Percentiles rank a stretch among this genome's conserved stretches.
Evolutionary conservation across 2,329 filamentous ascomycete species (phyloP).

Genomic region (Penicillium sp.): DNA sequence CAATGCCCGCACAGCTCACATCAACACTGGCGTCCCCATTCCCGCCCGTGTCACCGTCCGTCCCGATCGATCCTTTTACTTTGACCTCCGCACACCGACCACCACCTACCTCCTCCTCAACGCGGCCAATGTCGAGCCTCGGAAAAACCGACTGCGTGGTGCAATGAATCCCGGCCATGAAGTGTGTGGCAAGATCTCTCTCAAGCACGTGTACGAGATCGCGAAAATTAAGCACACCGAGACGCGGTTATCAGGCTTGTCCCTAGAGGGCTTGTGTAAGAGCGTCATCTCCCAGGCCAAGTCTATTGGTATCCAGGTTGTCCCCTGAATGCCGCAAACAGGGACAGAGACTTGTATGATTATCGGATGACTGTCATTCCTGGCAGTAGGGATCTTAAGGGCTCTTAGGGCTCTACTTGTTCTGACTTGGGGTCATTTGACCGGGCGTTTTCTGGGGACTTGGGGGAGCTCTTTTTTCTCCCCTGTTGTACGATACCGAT

Average conservation of each 20-base stretch:
- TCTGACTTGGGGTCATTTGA: slow-evolving; percentile 7
- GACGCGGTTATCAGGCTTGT: slow-evolving; percentile 66
- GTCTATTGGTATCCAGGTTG: slow-evolving; percentile 69
- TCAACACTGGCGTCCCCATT: slow-evolving; percentile 76
- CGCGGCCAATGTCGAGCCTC: slow-evolving; percentile 68
- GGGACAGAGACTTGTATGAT: slow-evolving; percentile 9
- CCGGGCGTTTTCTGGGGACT: slow-evolving; percentile 25
- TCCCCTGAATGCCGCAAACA: slow-evolving; percentile 49
- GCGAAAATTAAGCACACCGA: slow-evolving; percentile 90
- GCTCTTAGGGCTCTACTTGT: slow-evolving; percentile 1
- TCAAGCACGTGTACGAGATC: slow-evolving; percentile 98
- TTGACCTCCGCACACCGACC: slow-evolving; percentile 90
- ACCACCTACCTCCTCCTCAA: slow-evolving; percentile 85
- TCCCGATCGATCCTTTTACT: slow-evolving; percentile 86
- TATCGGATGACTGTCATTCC: slow-evolving; percentile 1
- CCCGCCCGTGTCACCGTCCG: slow-evolving; percentile 89
- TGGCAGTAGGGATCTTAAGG: background rate
- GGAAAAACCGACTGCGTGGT: slow-evolving; percentile 71
- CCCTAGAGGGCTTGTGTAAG: slow-evolving; percentile 67
- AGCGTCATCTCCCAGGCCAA: slow-evolving; percentile 71
- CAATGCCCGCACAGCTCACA: slow-evolving; percentile 87
- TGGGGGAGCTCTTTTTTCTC: slow-evolving; percentile 8
- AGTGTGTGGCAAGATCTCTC: slow-evolving; percentile 74
- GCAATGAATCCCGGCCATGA: slow-evolving; percentile 72
- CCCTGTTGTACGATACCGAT: slow-evolving; percentile 23